These are phyloP conservation scores for Pyrrhoderma lamaoense DNA, from an alignment of 1,284 basidiomycete species.

Conservation along the genomic window DNA sequence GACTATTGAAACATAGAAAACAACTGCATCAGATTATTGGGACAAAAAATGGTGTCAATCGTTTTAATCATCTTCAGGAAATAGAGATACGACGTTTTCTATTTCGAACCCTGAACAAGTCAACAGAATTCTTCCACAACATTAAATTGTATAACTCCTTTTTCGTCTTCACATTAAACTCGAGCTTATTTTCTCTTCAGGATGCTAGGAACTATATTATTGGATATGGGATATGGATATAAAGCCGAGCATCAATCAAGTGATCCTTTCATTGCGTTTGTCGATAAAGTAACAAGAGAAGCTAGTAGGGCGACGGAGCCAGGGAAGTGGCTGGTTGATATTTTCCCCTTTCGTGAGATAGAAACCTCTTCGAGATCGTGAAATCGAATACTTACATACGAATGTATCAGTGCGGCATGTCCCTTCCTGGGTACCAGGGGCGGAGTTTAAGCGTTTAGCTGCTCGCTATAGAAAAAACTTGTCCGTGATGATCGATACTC, in stretches of 20 bases:
- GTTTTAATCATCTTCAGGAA: conserved; percentile 13
- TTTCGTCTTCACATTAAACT: no score
- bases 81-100: conserved; percentile 14
- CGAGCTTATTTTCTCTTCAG: conserved; percentile 23
- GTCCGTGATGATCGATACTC: conserved; percentile 14
- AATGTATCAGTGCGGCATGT: conserved; percentile 12
- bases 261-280: conserved; percentile 23
- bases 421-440: conserved; percentile 17
- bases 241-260: conserved; percentile 22
- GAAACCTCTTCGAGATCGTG: neutral
- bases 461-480: conserved; percentile 12
- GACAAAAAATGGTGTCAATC: neutral
- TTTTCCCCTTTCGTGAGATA: conserved; percentile 28
- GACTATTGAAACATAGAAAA: conserved; percentile 8
- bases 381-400: conserved; percentile 6
- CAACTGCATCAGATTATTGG: conserved; percentile 8
- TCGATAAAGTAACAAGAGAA: conserved; percentile 19
- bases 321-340: conserved; percentile 32
- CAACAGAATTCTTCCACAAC: neutral
- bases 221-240: conserved; percentile 30
- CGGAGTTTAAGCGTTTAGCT: conserved; percentile 12
- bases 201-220: conserved; percentile 25
- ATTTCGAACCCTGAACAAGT: conserved; percentile 2
- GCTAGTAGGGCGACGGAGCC: conserved; percentile 21
- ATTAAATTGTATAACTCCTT: conserved; percentile 2